These are phyloP conservation scores for Xerocomus nothofagi DNA, from an alignment of 1,284 basidiomycete genomes.

Conservation along the genomic window DNA sequence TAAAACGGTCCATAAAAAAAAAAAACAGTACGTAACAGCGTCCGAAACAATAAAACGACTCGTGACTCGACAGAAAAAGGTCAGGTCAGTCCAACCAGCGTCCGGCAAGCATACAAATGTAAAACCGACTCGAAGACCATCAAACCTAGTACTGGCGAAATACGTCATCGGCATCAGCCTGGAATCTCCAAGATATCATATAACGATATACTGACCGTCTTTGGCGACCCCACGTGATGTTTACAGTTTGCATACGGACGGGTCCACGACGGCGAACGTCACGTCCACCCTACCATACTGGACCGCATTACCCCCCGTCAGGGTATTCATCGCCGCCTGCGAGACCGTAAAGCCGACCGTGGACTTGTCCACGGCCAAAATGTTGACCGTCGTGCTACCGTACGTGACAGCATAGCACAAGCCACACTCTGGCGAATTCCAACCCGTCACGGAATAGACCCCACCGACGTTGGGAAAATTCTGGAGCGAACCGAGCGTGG, in stretches of 20 bases:
- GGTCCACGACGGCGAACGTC: background rate
- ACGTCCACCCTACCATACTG: constrained; percentile 28
- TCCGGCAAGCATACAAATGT: background rate
- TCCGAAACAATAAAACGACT: background rate
- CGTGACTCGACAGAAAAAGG: constrained; percentile 3
- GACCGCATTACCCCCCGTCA: constrained; percentile 31
- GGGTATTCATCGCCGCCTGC: constrained; percentile 33
- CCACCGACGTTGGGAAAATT: constrained; percentile 37
- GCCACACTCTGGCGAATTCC: constrained; percentile 35
- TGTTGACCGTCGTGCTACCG: constrained; percentile 21
- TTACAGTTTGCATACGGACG: constrained; percentile 1
- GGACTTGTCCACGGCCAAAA: constrained; percentile 37
- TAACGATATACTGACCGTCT: constrained; percentile 4
- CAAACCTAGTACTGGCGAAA: background rate
- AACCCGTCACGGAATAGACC: constrained; percentile 29
- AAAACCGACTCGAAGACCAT: no score
- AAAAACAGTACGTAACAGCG: constrained; percentile 15
- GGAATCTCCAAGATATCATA: background rate
- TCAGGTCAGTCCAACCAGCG: constrained; percentile 3
- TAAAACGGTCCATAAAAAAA: constrained; percentile 10
- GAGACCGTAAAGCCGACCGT: constrained; percentile 37
- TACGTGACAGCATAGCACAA: constrained; percentile 36
- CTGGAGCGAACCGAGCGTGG: constrained; percentile 33
- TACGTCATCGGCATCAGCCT: background rate
- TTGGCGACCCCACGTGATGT: background rate